A percentile compares a stretch with the other conserved stretches of the same genome.
These are phyloP conservation scores for Vitellaria paradoxa DNA, from an alignment of 179 eudicot species.

Conservation along the genomic window DNA sequence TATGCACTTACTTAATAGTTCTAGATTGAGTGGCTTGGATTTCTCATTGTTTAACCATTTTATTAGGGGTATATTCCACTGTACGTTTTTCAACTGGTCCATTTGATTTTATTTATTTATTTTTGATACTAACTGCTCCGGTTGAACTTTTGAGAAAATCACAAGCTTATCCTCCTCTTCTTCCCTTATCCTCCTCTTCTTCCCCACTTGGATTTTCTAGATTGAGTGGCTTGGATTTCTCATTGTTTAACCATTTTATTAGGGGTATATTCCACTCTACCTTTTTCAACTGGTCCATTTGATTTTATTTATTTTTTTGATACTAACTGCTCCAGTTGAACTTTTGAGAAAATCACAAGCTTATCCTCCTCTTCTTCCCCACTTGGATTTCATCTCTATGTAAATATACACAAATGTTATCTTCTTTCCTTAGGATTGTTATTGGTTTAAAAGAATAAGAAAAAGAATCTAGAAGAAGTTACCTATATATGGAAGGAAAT, in stretches of 20 bases:
- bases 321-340: not conserved
- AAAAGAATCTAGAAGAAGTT: not conserved
- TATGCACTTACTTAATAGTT: not conserved
- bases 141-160: not conserved
- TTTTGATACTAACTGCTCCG: not conserved
- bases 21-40: not conserved
- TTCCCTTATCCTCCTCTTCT: no score
- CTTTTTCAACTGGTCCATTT: not conserved
- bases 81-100: not conserved
- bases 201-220: not conserved
- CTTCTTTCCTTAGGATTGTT: not conserved
- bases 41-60: not conserved
- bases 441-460: not conserved
- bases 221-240: constrained; percentile 1
- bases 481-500: not conserved
- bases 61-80: not conserved
- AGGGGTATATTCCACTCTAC: not conserved
- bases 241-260: not conserved
- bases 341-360: not conserved
- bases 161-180: not conserved
- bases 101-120: no score
- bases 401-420: not conserved
- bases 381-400: not conserved
- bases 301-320: no score
- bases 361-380: not conserved